Conservation (phyloP, 371 early-diverging fungal species). For the Synchytrium microbalum region DNA sequence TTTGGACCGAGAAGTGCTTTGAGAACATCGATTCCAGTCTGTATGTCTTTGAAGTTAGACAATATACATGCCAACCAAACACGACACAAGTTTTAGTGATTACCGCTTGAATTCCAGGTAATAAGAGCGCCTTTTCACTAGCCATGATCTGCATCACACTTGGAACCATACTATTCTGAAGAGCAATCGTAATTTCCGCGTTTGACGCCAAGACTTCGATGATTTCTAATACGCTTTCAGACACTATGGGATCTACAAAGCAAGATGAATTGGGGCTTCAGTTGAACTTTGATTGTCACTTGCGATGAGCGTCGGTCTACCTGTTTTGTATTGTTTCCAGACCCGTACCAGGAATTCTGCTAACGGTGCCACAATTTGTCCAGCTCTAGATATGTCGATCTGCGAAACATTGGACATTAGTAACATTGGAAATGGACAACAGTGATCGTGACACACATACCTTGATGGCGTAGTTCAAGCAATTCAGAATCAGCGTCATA, state of each 20-base stretch:
- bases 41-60: too few relatives aligned
- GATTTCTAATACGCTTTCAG: constrained; percentile 66
- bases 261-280: constrained; percentile 15
- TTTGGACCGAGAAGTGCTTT: neutral
- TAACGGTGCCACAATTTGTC: too few relatives aligned
- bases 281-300: too few relatives aligned
- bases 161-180: constrained; percentile 24
- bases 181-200: constrained; percentile 45
- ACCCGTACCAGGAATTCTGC: too few relatives aligned
- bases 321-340: too few relatives aligned
- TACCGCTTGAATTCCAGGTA: neutral
- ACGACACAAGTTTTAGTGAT: neutral
- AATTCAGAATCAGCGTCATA: constrained; percentile 70
- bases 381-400: too few relatives aligned
- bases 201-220: constrained; percentile 69
- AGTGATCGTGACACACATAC: constrained; percentile 25
- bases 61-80: too few relatives aligned
- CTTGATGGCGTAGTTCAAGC: constrained; percentile 60
- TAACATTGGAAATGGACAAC: neutral
- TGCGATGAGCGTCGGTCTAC: too few relatives aligned
- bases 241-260: constrained; percentile 49
- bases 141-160: neutral
- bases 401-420: constrained; percentile 1
- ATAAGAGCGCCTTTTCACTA: neutral
- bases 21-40: neutral